Conservation (phyloP, 345 rosid species). For the Euphorbia tirucalli region DNA sequence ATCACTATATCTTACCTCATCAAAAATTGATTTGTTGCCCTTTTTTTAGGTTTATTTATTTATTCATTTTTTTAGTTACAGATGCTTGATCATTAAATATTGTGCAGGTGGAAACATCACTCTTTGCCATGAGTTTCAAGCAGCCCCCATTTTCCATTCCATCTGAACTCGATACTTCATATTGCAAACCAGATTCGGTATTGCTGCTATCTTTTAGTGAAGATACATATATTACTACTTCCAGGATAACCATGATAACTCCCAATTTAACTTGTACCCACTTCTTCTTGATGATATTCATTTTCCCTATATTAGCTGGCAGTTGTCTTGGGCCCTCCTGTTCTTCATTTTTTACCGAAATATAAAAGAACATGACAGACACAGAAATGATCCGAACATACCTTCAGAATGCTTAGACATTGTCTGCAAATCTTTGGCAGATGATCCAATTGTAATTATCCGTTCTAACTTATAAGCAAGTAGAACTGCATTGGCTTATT, state of each 20-base stretch:
- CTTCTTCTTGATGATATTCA: not conserved
- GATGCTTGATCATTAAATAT: not conserved
- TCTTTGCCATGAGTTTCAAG: conserved; percentile 86
- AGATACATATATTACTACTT: conserved; percentile 1
- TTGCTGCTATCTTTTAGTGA: conserved; percentile 16
- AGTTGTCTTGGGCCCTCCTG: not conserved
- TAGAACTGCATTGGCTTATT: not conserved
- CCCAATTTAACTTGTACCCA: not conserved
- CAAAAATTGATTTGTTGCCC: conserved; percentile 12
- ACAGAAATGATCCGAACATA: not conserved
- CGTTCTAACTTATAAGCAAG: not conserved
- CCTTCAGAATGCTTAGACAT: not conserved
- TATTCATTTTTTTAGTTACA: not conserved
- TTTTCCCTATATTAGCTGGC: not conserved
- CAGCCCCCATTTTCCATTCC: conserved; percentile 52
- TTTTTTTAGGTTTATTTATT: not conserved
- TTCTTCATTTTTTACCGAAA: not conserved
- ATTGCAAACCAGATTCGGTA: conserved; percentile 61
- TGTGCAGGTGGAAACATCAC: conserved; percentile 82
- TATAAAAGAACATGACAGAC: not conserved
- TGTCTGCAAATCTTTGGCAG: not conserved
- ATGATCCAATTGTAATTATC: not conserved
- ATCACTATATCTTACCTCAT: conserved; percentile 11
- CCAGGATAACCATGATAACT: not conserved
- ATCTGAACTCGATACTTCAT: conserved; percentile 62